phyloP scores from a whole-genome alignment of 768 basidiomycete genomes.

The Mrakia frigida region DNA sequence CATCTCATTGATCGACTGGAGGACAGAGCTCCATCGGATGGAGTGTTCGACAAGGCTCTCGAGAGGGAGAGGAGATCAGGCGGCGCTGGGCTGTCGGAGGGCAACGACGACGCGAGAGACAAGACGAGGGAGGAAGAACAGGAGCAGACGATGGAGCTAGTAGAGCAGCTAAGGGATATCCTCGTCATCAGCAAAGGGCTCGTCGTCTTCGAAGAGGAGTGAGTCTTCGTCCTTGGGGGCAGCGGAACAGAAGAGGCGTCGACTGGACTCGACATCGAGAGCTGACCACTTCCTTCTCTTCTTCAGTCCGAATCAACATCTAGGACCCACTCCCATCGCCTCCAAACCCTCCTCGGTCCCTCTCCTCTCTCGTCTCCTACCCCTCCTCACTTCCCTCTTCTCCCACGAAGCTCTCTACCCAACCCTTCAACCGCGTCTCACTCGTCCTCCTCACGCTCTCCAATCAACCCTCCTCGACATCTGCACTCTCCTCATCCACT shows the following conservation, averaged over 20 bases:
- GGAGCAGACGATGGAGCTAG: not conserved
- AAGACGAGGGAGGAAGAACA: not conserved
- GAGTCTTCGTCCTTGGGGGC: too few species aligned
- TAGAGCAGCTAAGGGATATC: slow-evolving; percentile 2
- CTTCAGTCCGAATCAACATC: not conserved
- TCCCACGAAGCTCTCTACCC: slow-evolving; percentile 68
- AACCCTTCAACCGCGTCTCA: slow-evolving; percentile 56
- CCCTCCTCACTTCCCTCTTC: slow-evolving; percentile 47
- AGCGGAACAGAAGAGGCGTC: not conserved
- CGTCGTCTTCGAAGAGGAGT: not conserved
- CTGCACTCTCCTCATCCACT: slow-evolving; percentile 59
- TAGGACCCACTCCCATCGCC: not conserved
- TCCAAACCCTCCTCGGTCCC: slow-evolving; percentile 41
- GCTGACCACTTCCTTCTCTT: not conserved
- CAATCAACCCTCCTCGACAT: slow-evolving; percentile 68
- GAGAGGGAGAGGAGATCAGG: not conserved
- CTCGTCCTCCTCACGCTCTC: slow-evolving; percentile 67
- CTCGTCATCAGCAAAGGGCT: not conserved
- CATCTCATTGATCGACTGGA: not conserved
- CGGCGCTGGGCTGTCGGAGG: not conserved
- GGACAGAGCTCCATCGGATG: not conserved
- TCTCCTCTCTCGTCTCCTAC: slow-evolving; percentile 55
- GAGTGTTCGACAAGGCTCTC: not conserved
- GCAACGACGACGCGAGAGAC: not conserved
- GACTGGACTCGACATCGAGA: not conserved